Conservation (phyloP, 495 filamentous ascomycete species). For the Cudoniella acicularis region DNA sequence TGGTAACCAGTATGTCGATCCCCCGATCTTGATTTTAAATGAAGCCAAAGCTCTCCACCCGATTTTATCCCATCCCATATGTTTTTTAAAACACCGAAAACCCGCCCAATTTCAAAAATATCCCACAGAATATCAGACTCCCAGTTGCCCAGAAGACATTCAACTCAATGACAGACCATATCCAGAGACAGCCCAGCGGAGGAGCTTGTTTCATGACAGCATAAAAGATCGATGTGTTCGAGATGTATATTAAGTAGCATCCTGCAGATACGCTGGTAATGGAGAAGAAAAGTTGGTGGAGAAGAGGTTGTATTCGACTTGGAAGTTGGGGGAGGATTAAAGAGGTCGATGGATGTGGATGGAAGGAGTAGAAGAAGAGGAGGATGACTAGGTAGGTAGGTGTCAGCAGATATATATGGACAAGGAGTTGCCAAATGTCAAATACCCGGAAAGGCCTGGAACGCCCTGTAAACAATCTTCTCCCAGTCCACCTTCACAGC, state of each 20-base stretch:
- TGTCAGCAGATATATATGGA: slow-evolving; percentile 35
- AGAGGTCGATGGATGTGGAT: slow-evolving; percentile 45
- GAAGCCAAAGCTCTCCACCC: too few relatives aligned
- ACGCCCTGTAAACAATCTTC: slow-evolving; percentile 48
- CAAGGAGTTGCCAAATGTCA: neutral
- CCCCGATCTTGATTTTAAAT: too few relatives aligned
- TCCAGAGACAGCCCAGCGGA: slow-evolving; percentile 84
- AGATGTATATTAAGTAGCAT: slow-evolving; percentile 73
- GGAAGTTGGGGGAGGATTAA: slow-evolving; percentile 41
- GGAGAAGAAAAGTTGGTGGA: slow-evolving; percentile 62
- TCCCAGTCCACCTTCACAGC: slow-evolving; percentile 60
- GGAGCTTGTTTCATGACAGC: slow-evolving; percentile 91
- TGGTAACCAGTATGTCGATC: too few relatives aligned
- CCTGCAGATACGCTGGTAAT: slow-evolving; percentile 52
- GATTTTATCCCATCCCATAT: too few relatives aligned
- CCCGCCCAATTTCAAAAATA: slow-evolving; percentile 69
- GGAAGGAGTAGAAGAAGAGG: slow-evolving; percentile 56
- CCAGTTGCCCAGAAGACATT: slow-evolving; percentile 61
- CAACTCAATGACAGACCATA: slow-evolving; percentile 91
- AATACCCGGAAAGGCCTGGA: slow-evolving; percentile 47
- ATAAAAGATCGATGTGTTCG: slow-evolving; percentile 75
- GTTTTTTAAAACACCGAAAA: slow-evolving; percentile 42
- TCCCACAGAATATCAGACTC: slow-evolving; percentile 54
- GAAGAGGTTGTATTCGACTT: slow-evolving; percentile 36
- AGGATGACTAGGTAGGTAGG: slow-evolving; percentile 45